Base-by-base conservation (phyloP, 768 basidiomycete genomes). In the Termitomyces sp. region DNA sequence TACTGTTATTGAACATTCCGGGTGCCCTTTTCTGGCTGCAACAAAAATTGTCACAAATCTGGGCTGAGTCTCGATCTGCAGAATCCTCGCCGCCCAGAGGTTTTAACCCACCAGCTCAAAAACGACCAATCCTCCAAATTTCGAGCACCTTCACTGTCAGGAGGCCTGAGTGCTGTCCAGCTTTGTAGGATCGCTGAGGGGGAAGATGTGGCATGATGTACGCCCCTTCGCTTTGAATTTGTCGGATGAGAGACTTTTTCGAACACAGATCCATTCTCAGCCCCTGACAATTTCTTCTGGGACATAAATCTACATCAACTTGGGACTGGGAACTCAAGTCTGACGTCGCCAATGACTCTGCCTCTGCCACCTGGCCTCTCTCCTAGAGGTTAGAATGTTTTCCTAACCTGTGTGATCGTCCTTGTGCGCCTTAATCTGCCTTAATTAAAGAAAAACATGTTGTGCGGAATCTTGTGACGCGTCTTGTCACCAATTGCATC, bases 241-340 rank as follows among this genome's bases (percentile, higher is more conserved):
- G 52, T 54, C 52, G 42, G 42, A 8, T 2, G 45, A 46, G 48
- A 42, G 24, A 42, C 46, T 33, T 55, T 63, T 63, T 63, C 62
- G 60, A 63, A 63, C 61, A 63, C 61, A 65, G 62, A 59, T 63
- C 62, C 55, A 63, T 58, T 63, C 59, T 55, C 65, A 63, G 65
- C 65, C 38, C 22, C 22, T 32, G 33, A 46, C 45, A n/a, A 24
- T 38, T 51, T 28, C 6, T 8, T 55, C 39, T 52, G 36, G 38
- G 54, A 42, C 28, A 55, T 42, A 38, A 22, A 15, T 22, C 36
- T 9, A 38, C 33, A 5, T 53, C 36, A 53, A 16, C 39, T 24
- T 55, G 36, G 46, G 28, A 28, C 28, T 28, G 4, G 28, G 28
- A 28, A 28, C 28, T 28, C 28, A 28, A 28, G 28, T 28, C 28